These are phyloP conservation scores for Ambrosia trifida DNA, from an alignment of 129 eudicot species.

Conservation along the genomic window DNA sequence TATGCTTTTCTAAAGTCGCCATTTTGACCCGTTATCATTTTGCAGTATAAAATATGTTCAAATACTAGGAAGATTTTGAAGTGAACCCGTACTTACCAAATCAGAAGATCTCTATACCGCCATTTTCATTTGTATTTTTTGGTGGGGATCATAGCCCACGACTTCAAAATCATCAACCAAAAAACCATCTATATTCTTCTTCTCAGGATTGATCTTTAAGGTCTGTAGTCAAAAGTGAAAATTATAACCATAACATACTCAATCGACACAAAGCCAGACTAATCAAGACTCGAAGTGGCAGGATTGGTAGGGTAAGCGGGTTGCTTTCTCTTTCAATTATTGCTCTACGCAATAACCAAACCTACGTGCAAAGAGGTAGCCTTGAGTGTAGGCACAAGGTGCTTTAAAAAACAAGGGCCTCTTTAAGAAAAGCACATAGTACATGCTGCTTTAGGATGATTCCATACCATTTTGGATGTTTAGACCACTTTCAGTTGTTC, in stretches of 20 bases:
- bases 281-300: neutral
- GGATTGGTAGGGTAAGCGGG: neutral
- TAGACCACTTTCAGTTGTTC: no score
- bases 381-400: no score
- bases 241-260: neutral
- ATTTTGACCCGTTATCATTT: neutral
- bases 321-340: no score
- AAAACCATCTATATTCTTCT: conserved; percentile 73
- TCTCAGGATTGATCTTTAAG: conserved; percentile 67
- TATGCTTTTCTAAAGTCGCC: neutral
- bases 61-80: neutral
- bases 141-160: conserved; percentile 78
- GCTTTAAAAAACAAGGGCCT: no score
- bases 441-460: no score
- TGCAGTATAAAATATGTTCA: neutral
- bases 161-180: conserved; percentile 73
- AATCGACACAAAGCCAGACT: neutral
- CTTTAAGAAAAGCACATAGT: no score
- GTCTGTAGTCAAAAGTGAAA: conserved; percentile 38
- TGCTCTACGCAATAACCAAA: no score
- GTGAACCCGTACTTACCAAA: neutral
- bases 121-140: conserved; percentile 87
- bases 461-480: no score
- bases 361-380: no score
- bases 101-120: conserved; percentile 49